Percentiles rank a stretch among this genome's conserved stretches.
These are phyloP conservation scores for Astragalus glycyphyllos DNA, from an alignment of 306 rosid species.

Conservation along the genomic window DNA sequence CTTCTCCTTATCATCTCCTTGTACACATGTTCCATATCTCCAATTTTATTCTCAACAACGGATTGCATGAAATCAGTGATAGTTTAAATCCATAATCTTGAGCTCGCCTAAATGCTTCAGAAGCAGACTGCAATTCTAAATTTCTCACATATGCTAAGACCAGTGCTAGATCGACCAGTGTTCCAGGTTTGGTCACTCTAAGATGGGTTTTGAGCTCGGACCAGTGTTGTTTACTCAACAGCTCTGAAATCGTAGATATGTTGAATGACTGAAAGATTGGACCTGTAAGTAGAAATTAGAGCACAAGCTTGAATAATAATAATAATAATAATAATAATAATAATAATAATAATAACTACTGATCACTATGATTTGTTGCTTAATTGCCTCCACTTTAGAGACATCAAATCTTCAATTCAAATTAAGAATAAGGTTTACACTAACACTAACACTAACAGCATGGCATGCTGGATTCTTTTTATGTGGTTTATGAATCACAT, in stretches of 20 bases:
- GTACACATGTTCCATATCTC: slow-evolving; percentile 59
- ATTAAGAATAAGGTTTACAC: too few species aligned
- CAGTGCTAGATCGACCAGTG: slow-evolving; percentile 46
- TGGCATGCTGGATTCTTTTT: too few species aligned
- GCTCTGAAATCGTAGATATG: slow-evolving; percentile 51
- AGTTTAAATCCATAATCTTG: slow-evolving; percentile 66
- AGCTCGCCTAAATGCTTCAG: slow-evolving; percentile 67
- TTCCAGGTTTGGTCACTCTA: slow-evolving; percentile 43
- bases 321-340: too few species aligned
- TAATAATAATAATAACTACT: too few species aligned
- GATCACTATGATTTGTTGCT: too few species aligned
- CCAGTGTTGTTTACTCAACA: slow-evolving; percentile 79
- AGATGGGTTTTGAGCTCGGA: slow-evolving; percentile 66
- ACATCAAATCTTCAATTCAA: too few species aligned
- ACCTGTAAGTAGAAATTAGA: slow-evolving; percentile 29
- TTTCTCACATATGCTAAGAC: slow-evolving; percentile 65
- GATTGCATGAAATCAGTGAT: slow-evolving; percentile 63
- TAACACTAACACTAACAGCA: too few species aligned
- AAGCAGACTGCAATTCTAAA: slow-evolving; percentile 47
- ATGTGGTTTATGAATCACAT: too few species aligned
- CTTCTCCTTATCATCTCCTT: slow-evolving; percentile 72
- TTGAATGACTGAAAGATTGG: slow-evolving; percentile 40
- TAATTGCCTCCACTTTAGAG: too few species aligned
- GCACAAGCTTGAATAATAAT: slow-evolving; percentile 14
- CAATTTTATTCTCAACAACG: slow-evolving; percentile 60